Conservation (phyloP, 2,329 filamentous ascomycete species). For the Phaeosphaeria sp. region DNA sequence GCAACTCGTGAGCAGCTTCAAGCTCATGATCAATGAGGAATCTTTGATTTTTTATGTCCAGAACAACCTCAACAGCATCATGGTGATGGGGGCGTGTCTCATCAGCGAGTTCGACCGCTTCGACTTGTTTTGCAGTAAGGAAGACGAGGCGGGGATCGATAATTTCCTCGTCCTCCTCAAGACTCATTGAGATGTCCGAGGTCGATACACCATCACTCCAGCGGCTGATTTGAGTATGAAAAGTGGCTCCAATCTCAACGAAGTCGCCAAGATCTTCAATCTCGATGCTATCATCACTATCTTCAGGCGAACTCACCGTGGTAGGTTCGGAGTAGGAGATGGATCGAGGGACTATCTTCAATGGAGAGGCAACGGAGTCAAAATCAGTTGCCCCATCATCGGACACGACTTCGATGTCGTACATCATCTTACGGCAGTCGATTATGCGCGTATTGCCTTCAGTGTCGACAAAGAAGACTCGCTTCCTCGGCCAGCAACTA, state of each 20-base stretch:
- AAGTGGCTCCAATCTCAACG: neutral
- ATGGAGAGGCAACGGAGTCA: slow-evolving; percentile 4
- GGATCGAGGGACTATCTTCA: neutral
- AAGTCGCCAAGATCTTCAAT: neutral
- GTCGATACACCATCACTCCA: neutral
- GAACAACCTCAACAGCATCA: no score
- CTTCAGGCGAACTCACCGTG: neutral
- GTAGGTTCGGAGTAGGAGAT: neutral
- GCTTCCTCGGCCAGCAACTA: neutral
- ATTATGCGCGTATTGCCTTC: neutral
- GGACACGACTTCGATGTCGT: neutral
- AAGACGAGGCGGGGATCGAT: neutral
- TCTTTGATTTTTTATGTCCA: no score
- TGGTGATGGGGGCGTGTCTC: neutral
- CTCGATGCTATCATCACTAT: neutral
- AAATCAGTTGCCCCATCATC: slow-evolving; percentile 5
- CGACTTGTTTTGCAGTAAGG: neutral
- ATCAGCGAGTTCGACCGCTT: neutral
- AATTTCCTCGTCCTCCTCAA: slow-evolving; percentile 1
- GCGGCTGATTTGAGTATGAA: neutral
- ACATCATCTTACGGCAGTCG: neutral
- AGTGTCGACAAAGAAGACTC: slow-evolving; percentile 1
- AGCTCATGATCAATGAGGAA: no score
- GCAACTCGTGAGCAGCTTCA: no score
- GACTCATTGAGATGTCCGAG: neutral